These are phyloP conservation scores for Viola odorata DNA, from an alignment of 345 rosid genomes.

Conservation along the genomic window DNA sequence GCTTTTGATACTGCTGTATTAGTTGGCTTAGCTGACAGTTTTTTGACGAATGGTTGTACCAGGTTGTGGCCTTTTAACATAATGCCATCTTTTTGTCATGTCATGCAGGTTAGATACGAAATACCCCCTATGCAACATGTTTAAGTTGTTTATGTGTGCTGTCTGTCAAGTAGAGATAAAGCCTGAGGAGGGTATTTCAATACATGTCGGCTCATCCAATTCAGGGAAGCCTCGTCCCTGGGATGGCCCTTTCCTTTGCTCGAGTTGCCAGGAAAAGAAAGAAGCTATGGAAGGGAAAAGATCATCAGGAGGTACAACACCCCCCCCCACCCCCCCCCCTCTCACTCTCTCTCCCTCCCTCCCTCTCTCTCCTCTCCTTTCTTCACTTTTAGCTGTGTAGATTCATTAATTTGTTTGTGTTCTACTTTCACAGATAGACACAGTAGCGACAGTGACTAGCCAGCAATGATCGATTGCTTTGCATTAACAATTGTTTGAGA, in stretches of 20 bases:
- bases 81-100: not conserved
- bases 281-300: slow-evolving; percentile 98
- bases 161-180: slow-evolving; percentile 97
- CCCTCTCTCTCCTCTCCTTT: not conserved
- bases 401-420: slow-evolving; percentile 8
- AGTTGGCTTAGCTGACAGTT: not conserved
- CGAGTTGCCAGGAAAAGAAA: slow-evolving; percentile 93
- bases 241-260: slow-evolving; percentile 99
- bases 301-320: slow-evolving; percentile 58
- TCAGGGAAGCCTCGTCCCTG: slow-evolving; percentile 73
- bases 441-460: slow-evolving; percentile 89
- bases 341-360: not conserved
- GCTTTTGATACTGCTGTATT: not conserved
- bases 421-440: slow-evolving; percentile 58
- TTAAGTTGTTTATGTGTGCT: slow-evolving; percentile 92
- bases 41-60: not conserved
- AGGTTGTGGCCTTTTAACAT: slow-evolving; percentile 13
- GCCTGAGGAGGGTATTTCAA: slow-evolving; percentile 93
- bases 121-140: slow-evolving; percentile 96
- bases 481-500: slow-evolving; percentile 36
- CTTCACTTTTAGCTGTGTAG: not conserved
- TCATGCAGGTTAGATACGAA: slow-evolving; percentile 84
- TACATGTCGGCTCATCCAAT: slow-evolving; percentile 68
- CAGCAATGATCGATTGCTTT: slow-evolving; percentile 12
- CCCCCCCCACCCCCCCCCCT: not conserved